phyloP scores from a whole-genome alignment of 2,329 filamentous ascomycete genomes.

The Talaromyces atroroseus region DNA sequence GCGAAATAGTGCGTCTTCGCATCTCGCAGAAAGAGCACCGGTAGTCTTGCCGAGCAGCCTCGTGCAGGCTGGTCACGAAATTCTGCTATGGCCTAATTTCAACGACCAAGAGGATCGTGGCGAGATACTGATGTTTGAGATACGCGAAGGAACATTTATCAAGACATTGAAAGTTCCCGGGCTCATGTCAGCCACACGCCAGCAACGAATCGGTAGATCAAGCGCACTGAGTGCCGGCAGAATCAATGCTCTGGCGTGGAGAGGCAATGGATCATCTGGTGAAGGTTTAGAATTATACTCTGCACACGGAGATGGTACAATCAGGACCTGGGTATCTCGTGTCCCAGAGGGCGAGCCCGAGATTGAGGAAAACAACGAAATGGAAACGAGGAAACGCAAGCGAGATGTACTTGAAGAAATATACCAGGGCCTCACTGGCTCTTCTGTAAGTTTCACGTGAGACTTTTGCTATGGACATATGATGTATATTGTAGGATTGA shows the following conservation, averaged over 20 bases:
- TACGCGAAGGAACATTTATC: constrained; percentile 69
- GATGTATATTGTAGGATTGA: not conserved
- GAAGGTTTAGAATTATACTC: constrained; percentile 69
- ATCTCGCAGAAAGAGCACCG: constrained; percentile 56
- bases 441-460: constrained; percentile 59
- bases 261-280: constrained; percentile 54
- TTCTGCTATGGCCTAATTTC: constrained; percentile 77
- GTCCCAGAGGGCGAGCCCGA: constrained; percentile 44
- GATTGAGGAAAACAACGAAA: constrained; percentile 47
- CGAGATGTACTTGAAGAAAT: constrained; percentile 74
- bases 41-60: constrained; percentile 58
- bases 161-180: constrained; percentile 65
- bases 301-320: constrained; percentile 76
- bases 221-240: constrained; percentile 52
- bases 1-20: constrained; percentile 59
- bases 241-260: constrained; percentile 72
- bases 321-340: constrained; percentile 69
- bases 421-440: constrained; percentile 69
- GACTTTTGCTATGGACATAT: not conserved
- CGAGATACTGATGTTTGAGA: constrained; percentile 71
- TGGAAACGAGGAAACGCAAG: constrained; percentile 57
- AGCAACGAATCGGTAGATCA: constrained; percentile 35
- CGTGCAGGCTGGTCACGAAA: constrained; percentile 53
- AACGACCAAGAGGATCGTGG: constrained; percentile 57
- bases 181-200: constrained; percentile 36